Evolutionary conservation across 371 early-diverging fungal genomes (phyloP).

Genomic region (Dichotomocladium elegans): DNA sequence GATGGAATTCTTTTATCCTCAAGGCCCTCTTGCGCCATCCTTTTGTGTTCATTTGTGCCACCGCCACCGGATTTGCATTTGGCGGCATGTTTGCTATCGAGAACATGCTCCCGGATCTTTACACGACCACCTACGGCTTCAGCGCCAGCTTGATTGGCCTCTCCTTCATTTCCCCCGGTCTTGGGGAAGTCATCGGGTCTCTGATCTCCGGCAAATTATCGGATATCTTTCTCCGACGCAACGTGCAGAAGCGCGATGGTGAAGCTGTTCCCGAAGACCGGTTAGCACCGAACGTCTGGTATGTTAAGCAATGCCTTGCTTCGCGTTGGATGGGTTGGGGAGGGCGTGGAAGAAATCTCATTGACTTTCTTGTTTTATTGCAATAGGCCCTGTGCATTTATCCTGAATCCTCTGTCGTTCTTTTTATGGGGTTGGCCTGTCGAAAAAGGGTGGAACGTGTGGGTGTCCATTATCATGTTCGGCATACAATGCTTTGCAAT

Average conservation of each 20-base stretch:
- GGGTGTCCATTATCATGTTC: slow-evolving; percentile 54
- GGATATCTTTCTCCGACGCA: slow-evolving; percentile 42
- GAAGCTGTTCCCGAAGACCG: slow-evolving; percentile 53
- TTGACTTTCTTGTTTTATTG: too few species aligned
- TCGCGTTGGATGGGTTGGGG: not conserved
- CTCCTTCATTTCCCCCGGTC: slow-evolving; percentile 43
- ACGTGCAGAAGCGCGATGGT: slow-evolving; percentile 43
- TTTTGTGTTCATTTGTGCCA: slow-evolving; percentile 46
- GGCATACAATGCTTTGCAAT: slow-evolving; percentile 58
- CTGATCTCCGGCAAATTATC: slow-evolving; percentile 51
- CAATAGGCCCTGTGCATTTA: slow-evolving; percentile 46
- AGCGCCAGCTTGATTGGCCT: slow-evolving; percentile 36
- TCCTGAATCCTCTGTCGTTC: slow-evolving; percentile 49
- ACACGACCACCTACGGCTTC: slow-evolving; percentile 28
- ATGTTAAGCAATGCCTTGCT: not conserved
- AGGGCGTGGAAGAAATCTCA: not conserved
- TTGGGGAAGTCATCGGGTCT: slow-evolving; percentile 54
- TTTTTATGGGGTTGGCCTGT: slow-evolving; percentile 60
- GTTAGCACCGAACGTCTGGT: slow-evolving; percentile 49
- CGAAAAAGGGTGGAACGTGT: slow-evolving; percentile 43
- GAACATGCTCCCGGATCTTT: slow-evolving; percentile 40
- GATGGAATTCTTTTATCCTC: not conserved
- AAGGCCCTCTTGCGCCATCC: slow-evolving; percentile 49
- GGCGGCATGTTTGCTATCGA: slow-evolving; percentile 53
- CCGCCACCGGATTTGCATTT: slow-evolving; percentile 56